phyloP scores from a whole-genome alignment of 176 grass and related monocot species.

The Carex kokanica region DNA sequence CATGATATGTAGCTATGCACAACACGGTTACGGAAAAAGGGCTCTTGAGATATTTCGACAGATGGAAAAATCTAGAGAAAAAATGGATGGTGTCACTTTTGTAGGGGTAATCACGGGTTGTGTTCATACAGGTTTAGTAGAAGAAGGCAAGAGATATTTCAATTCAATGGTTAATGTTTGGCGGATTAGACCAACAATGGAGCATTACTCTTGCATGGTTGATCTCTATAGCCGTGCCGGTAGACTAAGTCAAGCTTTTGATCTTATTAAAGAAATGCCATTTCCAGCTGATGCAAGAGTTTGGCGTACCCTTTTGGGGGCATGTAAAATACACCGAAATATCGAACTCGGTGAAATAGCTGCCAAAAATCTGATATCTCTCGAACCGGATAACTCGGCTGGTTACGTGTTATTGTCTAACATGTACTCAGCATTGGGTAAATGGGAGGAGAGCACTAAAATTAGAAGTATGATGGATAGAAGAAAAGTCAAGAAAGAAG shows the following conservation, averaged over 20 bases:
- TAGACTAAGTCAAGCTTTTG: constrained; percentile 52
- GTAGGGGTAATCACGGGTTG: constrained; percentile 62
- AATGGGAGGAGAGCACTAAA: constrained; percentile 57
- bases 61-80: constrained; percentile 44
- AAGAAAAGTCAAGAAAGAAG: constrained; percentile 60
- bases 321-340: constrained; percentile 62
- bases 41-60: constrained; percentile 58
- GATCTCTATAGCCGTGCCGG: constrained; percentile 68
- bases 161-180: constrained; percentile 50
- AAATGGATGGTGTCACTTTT: constrained; percentile 67
- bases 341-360: constrained; percentile 65
- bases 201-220: constrained; percentile 81
- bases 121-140: constrained; percentile 54
- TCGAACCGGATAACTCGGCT: constrained; percentile 55
- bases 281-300: constrained; percentile 51
- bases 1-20: constrained; percentile 68
- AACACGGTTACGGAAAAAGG: constrained; percentile 61
- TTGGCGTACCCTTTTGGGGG: constrained; percentile 60
- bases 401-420: constrained; percentile 70
- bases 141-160: constrained; percentile 58
- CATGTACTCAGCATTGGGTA: constrained; percentile 60
- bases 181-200: constrained; percentile 49
- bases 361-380: constrained; percentile 56
- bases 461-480: constrained; percentile 40
- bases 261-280: constrained; percentile 41